Evolutionary conservation across 176 grass and related monocot species (phyloP).

Genomic region (Oryza glaberrima): DNA sequence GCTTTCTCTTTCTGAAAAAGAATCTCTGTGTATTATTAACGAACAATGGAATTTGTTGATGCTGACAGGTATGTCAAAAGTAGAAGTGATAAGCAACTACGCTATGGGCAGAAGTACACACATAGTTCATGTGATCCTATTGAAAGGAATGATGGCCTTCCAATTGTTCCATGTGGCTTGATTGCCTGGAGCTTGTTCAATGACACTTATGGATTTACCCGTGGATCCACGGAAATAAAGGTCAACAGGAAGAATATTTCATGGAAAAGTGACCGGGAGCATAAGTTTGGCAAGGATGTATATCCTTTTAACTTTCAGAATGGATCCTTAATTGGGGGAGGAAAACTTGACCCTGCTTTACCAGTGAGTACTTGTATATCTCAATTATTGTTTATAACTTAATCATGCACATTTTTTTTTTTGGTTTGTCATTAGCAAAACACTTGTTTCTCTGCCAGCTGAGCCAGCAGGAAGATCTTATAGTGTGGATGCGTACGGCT

Average conservation of each 20-base stretch:
- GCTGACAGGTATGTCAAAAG: slow-evolving; percentile 79
- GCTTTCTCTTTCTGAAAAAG: not conserved
- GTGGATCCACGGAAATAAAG: slow-evolving; percentile 51
- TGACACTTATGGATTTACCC: slow-evolving; percentile 80
- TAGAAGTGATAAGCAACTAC: slow-evolving; percentile 83
- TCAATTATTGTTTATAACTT: slow-evolving; percentile 19
- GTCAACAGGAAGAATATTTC: slow-evolving; percentile 87
- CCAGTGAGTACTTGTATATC: slow-evolving; percentile 62
- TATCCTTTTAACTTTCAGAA: slow-evolving; percentile 98
- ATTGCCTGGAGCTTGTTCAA: slow-evolving; percentile 98
- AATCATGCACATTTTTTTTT: not conserved
- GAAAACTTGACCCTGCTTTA: slow-evolving; percentile 68
- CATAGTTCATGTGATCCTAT: slow-evolving; percentile 62
- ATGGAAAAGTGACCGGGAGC: slow-evolving; percentile 85
- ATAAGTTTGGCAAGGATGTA: slow-evolving; percentile 91
- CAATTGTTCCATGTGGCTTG: slow-evolving; percentile 92
- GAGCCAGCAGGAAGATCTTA: slow-evolving; percentile 91
- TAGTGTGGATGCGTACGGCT: slow-evolving; percentile 90
- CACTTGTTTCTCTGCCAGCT: slow-evolving; percentile 47
- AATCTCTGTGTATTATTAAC: not conserved
- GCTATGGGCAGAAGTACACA: slow-evolving; percentile 56
- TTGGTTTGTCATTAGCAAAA: slow-evolving; percentile 14
- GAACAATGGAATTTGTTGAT: slow-evolving; percentile 36
- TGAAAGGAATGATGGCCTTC: slow-evolving; percentile 56
- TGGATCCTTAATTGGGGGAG: slow-evolving; percentile 85